A percentile compares a stretch with the other conserved stretches of the same genome.
Evolutionary conservation across 2,329 filamentous ascomycete genomes (phyloP).

Genomic region (Thyridium curvatum): DNA sequence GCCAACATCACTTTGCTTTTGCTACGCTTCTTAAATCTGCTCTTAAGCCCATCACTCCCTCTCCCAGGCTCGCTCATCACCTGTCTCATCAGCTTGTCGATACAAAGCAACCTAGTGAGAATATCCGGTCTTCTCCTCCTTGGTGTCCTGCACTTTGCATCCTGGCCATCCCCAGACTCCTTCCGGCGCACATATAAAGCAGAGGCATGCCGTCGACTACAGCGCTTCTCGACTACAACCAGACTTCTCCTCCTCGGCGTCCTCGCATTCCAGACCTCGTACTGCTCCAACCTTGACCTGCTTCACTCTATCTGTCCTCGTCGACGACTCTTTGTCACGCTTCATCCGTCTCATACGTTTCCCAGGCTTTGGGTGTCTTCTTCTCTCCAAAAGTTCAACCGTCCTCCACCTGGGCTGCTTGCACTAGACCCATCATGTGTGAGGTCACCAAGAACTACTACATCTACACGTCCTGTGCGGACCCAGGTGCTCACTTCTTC

Average conservation of each 20-base stretch:
- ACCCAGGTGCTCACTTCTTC: slow-evolving; percentile 66
- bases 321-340: too few species aligned
- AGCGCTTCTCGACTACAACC: not conserved
- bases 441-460: slow-evolving; percentile 71
- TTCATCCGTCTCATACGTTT: too few species aligned
- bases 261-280: not conserved
- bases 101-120: too few species aligned
- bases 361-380: too few species aligned
- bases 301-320: too few species aligned
- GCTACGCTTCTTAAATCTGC: not conserved
- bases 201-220: slow-evolving; percentile 2
- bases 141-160: too few species aligned
- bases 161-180: not conserved
- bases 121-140: too few species aligned
- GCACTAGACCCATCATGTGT: slow-evolving; percentile 40
- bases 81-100: not conserved
- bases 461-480: slow-evolving; percentile 65
- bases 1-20: not conserved
- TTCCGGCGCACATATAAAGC: not conserved
- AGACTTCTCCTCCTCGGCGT: too few species aligned
- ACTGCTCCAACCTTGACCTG: too few species aligned
- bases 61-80: not conserved
- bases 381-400: not conserved
- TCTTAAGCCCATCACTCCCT: slow-evolving; percentile 3
- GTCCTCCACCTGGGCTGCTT: not conserved